Evolutionary conservation across 805 yeast genomes (phyloP), one percentile per base, ranked within the genome.

Genomic region (Candida vaughaniae): DNA sequence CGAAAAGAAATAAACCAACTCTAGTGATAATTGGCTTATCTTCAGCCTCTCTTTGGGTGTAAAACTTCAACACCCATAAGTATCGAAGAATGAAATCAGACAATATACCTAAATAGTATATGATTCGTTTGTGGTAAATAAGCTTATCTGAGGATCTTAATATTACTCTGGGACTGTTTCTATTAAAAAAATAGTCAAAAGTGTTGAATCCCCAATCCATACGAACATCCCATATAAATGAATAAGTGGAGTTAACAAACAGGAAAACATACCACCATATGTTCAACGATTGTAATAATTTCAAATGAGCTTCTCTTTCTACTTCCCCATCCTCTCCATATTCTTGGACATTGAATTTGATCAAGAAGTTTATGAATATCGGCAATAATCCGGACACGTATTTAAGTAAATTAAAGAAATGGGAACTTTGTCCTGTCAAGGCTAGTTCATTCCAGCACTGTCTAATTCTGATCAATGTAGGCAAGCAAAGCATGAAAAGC

Each of bases 201-300:
- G 84, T 51, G 8, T 74, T 73, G 33, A 88, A 68, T 29, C 80
- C 78, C 99, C 99, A 93, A 64, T 93, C 99, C 73, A 78, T 78
- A 34, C 74, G 73, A 9, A 91, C 60, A 58, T 93, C 99, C 99
- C 99, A 93, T 38, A 78, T 64, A 42, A 87, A 85, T 11, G 95
- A 75, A 57, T 85, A 93, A 0, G 77, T 50, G 0, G 98, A 84
- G 55, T 85, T 88, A 27, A 85, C 50, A 1, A 81, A 52, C 3
- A 70, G 62, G 4, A 60, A 52, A 2, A 68, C 27, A 37, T 66
- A 69, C 81, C 80, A 76, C 50, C 66, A 55, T 2, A 47, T 34
- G 39, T 69, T 59, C 5, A 66, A 49, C 2, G 6, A 14, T 10
- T 51, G 43, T 12, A 66, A 42, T 14, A 39, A 36, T 2, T 17